A percentile compares a stretch with the other conserved stretches of the same genome.
Conservation (phyloP, 2,329 filamentous ascomycete species). For the Tolypocladium guangdongense region DNA sequence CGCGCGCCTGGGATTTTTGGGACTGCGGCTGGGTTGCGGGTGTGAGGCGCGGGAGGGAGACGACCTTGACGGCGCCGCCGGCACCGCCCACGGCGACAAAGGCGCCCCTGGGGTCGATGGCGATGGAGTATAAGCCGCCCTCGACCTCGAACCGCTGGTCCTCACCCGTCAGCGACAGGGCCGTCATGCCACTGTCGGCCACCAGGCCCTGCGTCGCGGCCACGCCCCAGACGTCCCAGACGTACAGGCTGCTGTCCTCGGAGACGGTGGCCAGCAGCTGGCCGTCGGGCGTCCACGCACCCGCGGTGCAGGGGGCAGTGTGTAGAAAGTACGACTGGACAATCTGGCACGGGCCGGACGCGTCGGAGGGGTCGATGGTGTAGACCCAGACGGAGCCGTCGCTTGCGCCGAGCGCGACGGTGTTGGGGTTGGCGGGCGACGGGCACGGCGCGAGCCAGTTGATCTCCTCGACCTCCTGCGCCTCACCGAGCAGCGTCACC, state of each 20-base stretch:
- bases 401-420: constrained; percentile 74
- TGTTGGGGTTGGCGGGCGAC: constrained; percentile 59
- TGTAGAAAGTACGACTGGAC: constrained; percentile 90
- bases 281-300: constrained; percentile 83
- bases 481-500: constrained; percentile 58
- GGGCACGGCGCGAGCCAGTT: constrained; percentile 82
- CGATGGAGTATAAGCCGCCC: constrained; percentile 81
- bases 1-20: neutral
- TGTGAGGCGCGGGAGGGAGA: constrained; percentile 63
- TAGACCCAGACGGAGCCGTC: constrained; percentile 97
- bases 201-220: constrained; percentile 48
- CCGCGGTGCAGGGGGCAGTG: constrained; percentile 75
- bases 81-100: constrained; percentile 83
- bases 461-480: constrained; percentile 86
- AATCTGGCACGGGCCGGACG: constrained; percentile 57
- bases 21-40: constrained; percentile 17
- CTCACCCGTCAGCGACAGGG: constrained; percentile 64
- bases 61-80: constrained; percentile 72
- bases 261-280: constrained; percentile 76
- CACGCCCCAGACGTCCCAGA: constrained; percentile 83
- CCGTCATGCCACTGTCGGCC: constrained; percentile 47
- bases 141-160: constrained; percentile 91
- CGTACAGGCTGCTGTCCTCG: constrained; percentile 80
- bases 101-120: constrained; percentile 66
- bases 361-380: constrained; percentile 59